Evolutionary conservation across 805 yeast species (phyloP), one percentile per base, ranked within the genome.

Genomic region (Starmerella davenportii): DNA sequence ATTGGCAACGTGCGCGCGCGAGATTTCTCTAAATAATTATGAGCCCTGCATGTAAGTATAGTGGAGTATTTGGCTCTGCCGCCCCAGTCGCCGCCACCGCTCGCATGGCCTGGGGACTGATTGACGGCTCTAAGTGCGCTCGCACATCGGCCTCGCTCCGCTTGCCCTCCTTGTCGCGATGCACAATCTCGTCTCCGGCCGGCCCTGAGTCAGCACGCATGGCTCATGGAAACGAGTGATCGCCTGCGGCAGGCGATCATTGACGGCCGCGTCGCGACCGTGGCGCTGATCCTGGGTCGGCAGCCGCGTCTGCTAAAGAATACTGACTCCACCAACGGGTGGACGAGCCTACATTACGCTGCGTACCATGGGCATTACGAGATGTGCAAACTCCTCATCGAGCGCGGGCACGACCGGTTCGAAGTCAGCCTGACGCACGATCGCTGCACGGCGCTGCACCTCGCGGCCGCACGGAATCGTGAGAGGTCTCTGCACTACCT

Each of bases 341-440:
- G 93, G 93, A 66, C 79, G 14, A 74, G 78, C 29, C 60, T 81
- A 35, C 94, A 81, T 54, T 79, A 80, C 55, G 84, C 93, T 0
- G 73, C 87, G 3, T 76, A 54, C 49, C 60, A 76, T 50, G 90
- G 92, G 32, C 67, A 76, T 43, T 76, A 74, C 49, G 66, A 76
- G 39, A 65, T 79, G 13, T 76, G 84, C 55, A 76, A 59, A 13
- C 51, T 42, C 46, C 57, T 76, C 35, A 63, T 76, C 15, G 65
- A 66, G 24, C 54, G 64, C 30, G 78, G 78, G 4, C 76, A 72
- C 46, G 79, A 72, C 46, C 56, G 56, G 25, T 51, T 55, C 25
- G 76, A 70, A 46, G 60, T 63, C 27, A 63, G 69, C 20, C 59
- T 55, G 58, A 50, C 72, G 72, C 33, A 78, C 70, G 51, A 64